phyloP scores from a whole-genome alignment of 192 early-diverging fungal genomes.

The Podila minutissima region DNA sequence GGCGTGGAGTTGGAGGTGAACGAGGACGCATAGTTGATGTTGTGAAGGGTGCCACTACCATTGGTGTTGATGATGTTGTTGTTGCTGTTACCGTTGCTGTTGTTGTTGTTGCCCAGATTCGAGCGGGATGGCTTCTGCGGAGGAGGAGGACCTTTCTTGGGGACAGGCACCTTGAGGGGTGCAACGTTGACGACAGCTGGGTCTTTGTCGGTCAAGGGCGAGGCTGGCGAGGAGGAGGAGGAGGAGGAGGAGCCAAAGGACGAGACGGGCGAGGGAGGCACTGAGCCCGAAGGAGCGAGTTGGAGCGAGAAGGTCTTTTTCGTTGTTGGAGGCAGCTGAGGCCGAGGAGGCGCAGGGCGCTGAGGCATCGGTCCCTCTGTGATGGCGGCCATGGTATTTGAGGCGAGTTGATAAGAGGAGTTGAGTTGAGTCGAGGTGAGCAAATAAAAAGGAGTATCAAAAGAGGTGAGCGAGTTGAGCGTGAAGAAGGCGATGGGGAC shows the following conservation, averaged over 20 bases:
- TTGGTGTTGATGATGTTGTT: not conserved
- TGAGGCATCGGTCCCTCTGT: not conserved
- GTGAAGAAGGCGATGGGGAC: not conserved
- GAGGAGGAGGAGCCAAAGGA: conserved; percentile 6
- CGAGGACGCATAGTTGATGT: not conserved
- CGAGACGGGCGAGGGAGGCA: not conserved
- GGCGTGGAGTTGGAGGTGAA: not conserved
- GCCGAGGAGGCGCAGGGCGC: conserved; percentile 3
- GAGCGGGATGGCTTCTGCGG: conserved; percentile 32
- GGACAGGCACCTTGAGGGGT: conserved; percentile 20
- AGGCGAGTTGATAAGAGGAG: not conserved
- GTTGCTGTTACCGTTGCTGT: not conserved
- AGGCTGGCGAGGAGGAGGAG: not conserved
- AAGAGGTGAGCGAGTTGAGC: not conserved
- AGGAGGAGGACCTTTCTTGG: conserved; percentile 49
- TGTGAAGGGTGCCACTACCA: not conserved
- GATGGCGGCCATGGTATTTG: not conserved
- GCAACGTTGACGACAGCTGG: not conserved
- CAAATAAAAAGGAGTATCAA: not conserved
- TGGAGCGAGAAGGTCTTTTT: conserved; percentile 39
- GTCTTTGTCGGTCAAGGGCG: conserved; percentile 3
- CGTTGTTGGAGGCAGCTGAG: not conserved
- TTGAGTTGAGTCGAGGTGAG: not conserved
- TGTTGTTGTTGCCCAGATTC: conserved; percentile 6
- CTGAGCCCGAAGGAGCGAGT: conserved; percentile 9